Conservation (phyloP, 1,284 basidiomycete genomes). For the Mycena citricolor region DNA sequence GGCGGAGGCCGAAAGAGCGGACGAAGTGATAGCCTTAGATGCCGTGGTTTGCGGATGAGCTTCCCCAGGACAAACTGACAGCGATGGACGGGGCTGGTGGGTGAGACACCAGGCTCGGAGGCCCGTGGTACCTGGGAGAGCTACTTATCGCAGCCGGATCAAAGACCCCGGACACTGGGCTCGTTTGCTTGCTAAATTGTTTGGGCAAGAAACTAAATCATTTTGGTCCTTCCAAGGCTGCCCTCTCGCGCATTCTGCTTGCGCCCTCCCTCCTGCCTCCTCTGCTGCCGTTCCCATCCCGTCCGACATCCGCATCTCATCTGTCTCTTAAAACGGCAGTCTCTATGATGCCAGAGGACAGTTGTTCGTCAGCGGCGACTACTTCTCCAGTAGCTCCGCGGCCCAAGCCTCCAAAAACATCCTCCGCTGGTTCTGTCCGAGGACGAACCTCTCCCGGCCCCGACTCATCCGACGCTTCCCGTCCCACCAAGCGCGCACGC, state of each 20-base stretch:
- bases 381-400: constrained; percentile 41
- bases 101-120: too few relatives aligned
- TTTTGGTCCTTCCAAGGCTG: constrained; percentile 13
- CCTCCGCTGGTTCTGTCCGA: constrained; percentile 43
- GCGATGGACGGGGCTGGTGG: not conserved
- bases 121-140: too few relatives aligned
- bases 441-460: constrained; percentile 48
- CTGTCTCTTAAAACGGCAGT: constrained; percentile 17
- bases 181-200: constrained; percentile 7
- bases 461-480: constrained; percentile 47
- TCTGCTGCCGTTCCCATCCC: not conserved
- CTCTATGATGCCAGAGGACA: constrained; percentile 49
- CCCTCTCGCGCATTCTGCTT: constrained; percentile 4
- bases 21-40: too few relatives aligned
- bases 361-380: constrained; percentile 29
- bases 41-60: too few relatives aligned
- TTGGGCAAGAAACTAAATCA: constrained; percentile 12
- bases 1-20: too few relatives aligned
- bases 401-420: constrained; percentile 39
- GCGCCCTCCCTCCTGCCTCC: not conserved
- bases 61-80: constrained; percentile 2
- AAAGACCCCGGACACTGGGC: not conserved
- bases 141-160: too few relatives aligned
- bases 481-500: constrained; percentile 72
- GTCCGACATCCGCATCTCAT: constrained; percentile 7